Evolutionary conservation across 192 early-diverging fungal genomes (phyloP).

Genomic region (Coemansia javaensis): DNA sequence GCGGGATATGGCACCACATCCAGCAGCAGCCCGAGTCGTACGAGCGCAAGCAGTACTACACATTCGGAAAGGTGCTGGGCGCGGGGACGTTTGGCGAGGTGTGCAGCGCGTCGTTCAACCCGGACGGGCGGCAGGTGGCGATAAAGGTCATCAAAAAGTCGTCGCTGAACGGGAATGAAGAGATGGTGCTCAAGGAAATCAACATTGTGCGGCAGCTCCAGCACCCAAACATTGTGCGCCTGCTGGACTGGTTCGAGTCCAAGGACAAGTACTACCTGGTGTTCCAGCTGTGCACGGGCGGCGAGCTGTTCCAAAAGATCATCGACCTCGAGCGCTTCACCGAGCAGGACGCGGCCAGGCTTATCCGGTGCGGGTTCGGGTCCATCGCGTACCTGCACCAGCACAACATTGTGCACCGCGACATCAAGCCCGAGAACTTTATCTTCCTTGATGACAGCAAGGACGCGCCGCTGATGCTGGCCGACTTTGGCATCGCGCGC

Average conservation of each 20-base stretch:
- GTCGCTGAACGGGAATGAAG: conserved; percentile 72
- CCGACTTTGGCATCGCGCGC: conserved; percentile 83
- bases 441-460: conserved; percentile 62
- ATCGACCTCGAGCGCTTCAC: conserved; percentile 72
- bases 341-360: conserved; percentile 72
- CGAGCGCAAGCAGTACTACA: conserved; percentile 65
- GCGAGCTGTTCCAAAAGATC: conserved; percentile 85
- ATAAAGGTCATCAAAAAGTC: conserved; percentile 91
- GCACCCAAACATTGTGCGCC: conserved; percentile 85
- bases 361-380: conserved; percentile 67
- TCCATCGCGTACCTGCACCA: conserved; percentile 83
- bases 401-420: conserved; percentile 81
- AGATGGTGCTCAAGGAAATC: conserved; percentile 91
- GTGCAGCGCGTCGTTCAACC: conserved; percentile 59
- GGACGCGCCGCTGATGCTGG: conserved; percentile 72
- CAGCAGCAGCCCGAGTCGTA: conserved; percentile 54
- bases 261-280: conserved; percentile 72
- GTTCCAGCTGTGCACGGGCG: conserved; percentile 77
- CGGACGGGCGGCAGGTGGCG: conserved; percentile 74
- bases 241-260: conserved; percentile 67
- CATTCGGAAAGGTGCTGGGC: conserved; percentile 59
- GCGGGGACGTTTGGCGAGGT: conserved; percentile 73
- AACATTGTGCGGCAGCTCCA: conserved; percentile 75
- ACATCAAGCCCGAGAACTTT: conserved; percentile 86
- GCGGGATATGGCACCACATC: conserved; percentile 48